phyloP scores from a whole-genome alignment of 345 rosid species.

The Aurinia saxatilis region DNA sequence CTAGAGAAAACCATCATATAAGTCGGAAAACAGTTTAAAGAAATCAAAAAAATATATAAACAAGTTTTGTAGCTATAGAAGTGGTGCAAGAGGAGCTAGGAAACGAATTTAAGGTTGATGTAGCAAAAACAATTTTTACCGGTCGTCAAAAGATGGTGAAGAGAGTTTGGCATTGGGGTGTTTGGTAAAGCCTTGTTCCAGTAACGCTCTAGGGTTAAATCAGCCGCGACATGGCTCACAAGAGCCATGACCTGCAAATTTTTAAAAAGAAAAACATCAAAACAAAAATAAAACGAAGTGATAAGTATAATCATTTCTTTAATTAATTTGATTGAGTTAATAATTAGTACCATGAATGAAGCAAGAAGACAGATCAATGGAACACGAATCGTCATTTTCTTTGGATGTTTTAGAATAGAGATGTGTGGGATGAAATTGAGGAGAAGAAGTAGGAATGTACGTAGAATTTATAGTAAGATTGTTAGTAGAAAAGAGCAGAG shows the following conservation, averaged over 20 bases:
- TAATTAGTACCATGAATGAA: conserved; percentile 14
- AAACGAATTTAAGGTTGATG: not conserved
- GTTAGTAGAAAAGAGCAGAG: conserved; percentile 21
- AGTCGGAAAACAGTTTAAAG: not conserved
- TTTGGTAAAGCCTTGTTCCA: conserved; percentile 28
- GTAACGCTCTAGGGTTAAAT: conserved; percentile 24
- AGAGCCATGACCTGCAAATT: not conserved
- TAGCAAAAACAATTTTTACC: conserved; percentile 6
- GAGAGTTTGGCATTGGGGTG: conserved; percentile 31
- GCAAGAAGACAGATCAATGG: conserved; percentile 22
- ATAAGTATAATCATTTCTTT: not conserved
- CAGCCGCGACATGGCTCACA: conserved; percentile 11
- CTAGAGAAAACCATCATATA: not conserved
- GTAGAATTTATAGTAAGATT: conserved; percentile 19
- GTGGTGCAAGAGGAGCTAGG: not conserved
- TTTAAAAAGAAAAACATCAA: not conserved
- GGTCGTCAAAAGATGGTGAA: conserved; percentile 13
- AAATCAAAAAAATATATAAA: not conserved
- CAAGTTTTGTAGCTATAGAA: not conserved
- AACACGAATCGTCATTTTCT: conserved; percentile 7
- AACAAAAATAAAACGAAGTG: not conserved
- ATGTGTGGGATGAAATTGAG: conserved; percentile 9
- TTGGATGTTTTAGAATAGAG: not conserved
- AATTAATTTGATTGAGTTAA: not conserved
- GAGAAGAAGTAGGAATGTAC: conserved; percentile 16